Evolutionary conservation across 2,329 filamentous ascomycete species (phyloP).

Genomic region (Talaromyces verruculosus): DNA sequence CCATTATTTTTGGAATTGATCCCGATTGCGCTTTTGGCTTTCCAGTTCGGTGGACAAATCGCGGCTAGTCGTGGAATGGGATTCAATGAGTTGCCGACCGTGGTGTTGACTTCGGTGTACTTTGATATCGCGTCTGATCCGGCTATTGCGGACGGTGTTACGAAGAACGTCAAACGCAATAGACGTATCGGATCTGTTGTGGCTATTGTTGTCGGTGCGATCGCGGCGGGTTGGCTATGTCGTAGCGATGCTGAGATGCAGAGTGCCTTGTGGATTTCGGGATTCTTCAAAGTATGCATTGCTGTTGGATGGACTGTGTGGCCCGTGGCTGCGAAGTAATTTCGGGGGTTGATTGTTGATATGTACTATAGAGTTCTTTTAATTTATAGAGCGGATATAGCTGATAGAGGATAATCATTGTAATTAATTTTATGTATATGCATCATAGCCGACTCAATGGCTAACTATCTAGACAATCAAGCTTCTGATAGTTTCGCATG

Average conservation of each 20-base stretch:
- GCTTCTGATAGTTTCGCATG: neutral
- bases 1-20: slow-evolving; percentile 42
- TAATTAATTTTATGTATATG: neutral
- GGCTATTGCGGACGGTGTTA: slow-evolving; percentile 35
- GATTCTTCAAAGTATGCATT: slow-evolving; percentile 42
- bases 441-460: neutral
- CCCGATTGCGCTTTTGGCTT: slow-evolving; percentile 45
- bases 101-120: slow-evolving; percentile 49
- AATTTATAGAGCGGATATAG: neutral
- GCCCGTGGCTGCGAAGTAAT: slow-evolving; percentile 25
- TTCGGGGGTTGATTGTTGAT: neutral
- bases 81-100: slow-evolving; percentile 48
- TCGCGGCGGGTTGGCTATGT: slow-evolving; percentile 46
- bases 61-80: slow-evolving; percentile 43
- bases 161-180: slow-evolving; percentile 41
- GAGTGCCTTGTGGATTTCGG: slow-evolving; percentile 46
- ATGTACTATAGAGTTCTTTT: neutral
- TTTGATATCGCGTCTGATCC: slow-evolving; percentile 48
- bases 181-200: slow-evolving; percentile 41
- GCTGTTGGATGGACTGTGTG: slow-evolving; percentile 42
- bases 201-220: slow-evolving; percentile 41
- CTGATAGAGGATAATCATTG: neutral
- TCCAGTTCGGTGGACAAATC: slow-evolving; percentile 48
- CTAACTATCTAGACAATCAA: neutral
- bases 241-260: slow-evolving; percentile 45